Base-by-base conservation (phyloP, 805 yeast genomes). In the Kuraishia floccosa region DNA sequence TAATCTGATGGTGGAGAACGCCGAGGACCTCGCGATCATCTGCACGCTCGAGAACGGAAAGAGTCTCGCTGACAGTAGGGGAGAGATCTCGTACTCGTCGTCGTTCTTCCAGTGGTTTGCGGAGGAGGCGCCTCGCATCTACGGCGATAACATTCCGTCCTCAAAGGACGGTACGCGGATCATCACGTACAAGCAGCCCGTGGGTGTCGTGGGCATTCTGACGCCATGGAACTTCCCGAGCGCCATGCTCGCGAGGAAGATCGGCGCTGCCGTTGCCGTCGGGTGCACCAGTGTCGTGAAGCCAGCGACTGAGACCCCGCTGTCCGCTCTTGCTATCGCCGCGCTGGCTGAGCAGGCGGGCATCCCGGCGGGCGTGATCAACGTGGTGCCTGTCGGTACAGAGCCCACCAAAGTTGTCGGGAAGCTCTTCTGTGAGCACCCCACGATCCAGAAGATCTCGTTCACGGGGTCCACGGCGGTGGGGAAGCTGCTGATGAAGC, bases 41-140 rank as follows among this genome's bases (percentile, higher is more conserved):
- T 60, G 75, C 32, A 72, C 81, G 11, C 52, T 71, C 38, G 93
- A 81, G 47, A 82, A 81, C 47, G 93, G 93, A 22, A 81, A 81
- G 52, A 69, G 87, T 1, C 52, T 64, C 10, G 65, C 72, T 1
- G 91, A 81, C 47, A 76, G 89, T n/a, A 47, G 56, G 30, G 87
- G 86, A 4, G 91, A 81, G 49, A 64, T 80, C 18, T 50, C 45
- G 30, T 74, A 76, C 41, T 76, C 80, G 7, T 78, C 84, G 2
- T 69, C 82, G 5, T 86, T 80, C 53, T 80, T 83, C 50, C 86
- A 84, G 47, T 87, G 96, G 96, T 87, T 75, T 48, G 65, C 93
- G 20, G 91, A 80, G 50, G 82, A 75, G 41, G 89, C 89, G 6
- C 81, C 85, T 24, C 65, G 85, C 42, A 52, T 69, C 17, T 58